phyloP scores from a whole-genome alignment of 345 rosid genomes.

The Syzygium aromaticum region DNA sequence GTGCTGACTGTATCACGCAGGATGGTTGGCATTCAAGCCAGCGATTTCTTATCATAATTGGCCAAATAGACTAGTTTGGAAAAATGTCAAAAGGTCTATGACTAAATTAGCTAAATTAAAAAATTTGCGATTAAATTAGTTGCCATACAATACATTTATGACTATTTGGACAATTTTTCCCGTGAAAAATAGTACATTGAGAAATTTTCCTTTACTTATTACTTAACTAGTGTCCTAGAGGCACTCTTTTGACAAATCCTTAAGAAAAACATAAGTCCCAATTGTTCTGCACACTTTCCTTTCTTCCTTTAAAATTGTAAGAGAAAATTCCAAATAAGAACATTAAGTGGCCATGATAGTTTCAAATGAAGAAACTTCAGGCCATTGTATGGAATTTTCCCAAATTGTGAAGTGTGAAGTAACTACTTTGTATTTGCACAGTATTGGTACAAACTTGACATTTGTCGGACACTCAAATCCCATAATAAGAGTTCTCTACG shows the following conservation, averaged over 20 bases:
- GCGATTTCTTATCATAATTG: not conserved
- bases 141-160: not conserved
- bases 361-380: no score
- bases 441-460: no score
- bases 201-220: not conserved
- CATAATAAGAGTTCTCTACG: no score
- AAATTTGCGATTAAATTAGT: not conserved
- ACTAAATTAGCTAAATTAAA: not conserved
- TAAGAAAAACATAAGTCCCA: not conserved
- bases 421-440: not conserved
- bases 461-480: no score
- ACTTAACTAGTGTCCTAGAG: not conserved
- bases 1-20: not conserved
- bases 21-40: not conserved
- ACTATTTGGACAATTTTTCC: not conserved
- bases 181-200: not conserved
- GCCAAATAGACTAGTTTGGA: not conserved
- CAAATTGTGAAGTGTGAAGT: not conserved
- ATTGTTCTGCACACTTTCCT: no score
- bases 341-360: no score
- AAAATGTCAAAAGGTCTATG: rapidly evolving
- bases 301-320: no score
- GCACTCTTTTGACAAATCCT: not conserved
- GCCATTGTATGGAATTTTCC: no score
- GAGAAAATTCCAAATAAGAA: no score